phyloP scores from a whole-genome alignment of 441 rosid species.

The Mallotus japonicus region DNA sequence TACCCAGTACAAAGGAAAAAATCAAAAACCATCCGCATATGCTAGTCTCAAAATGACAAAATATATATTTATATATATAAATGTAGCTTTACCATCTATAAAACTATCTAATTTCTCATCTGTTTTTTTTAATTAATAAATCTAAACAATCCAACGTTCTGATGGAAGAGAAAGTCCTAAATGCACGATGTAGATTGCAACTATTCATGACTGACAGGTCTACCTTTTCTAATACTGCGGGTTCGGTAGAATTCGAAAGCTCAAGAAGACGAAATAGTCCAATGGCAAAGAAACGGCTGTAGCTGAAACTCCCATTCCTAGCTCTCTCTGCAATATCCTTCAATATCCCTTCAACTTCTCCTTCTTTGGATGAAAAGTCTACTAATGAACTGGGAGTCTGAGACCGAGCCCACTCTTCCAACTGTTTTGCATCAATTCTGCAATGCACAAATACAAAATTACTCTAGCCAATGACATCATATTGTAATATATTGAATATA shows the following conservation, averaged over 20 bases:
- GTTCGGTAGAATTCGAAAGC: constrained; percentile 81
- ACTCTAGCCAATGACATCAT: neutral
- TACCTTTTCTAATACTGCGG: constrained; percentile 80
- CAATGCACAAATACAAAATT: constrained; percentile 13
- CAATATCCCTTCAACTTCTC: constrained; percentile 71
- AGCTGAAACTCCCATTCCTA: constrained; percentile 67
- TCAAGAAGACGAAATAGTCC: constrained; percentile 94
- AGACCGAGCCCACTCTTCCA: constrained; percentile 89
- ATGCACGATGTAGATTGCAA: constrained; percentile 8
- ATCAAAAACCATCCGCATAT: too few relatives aligned
- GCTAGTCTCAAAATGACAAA: neutral
- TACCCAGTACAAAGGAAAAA: neutral
- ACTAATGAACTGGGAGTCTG: constrained; percentile 68
- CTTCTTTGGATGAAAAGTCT: constrained; percentile 72
- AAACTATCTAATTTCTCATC: neutral
- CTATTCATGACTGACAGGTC: constrained; percentile 6
- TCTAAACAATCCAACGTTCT: neutral
- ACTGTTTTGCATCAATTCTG: constrained; percentile 75
- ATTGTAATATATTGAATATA: neutral
- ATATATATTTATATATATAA: too few relatives aligned
- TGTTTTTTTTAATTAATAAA: neutral
- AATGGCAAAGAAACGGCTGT: constrained; percentile 94
- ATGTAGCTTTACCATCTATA: neutral
- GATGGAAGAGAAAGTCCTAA: neutral
- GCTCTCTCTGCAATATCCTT: constrained; percentile 88